Evolutionary conservation across 2,329 filamentous ascomycete species (phyloP), one percentile per base, ranked within the genome.

Genomic region (Aspergillus sp.): DNA sequence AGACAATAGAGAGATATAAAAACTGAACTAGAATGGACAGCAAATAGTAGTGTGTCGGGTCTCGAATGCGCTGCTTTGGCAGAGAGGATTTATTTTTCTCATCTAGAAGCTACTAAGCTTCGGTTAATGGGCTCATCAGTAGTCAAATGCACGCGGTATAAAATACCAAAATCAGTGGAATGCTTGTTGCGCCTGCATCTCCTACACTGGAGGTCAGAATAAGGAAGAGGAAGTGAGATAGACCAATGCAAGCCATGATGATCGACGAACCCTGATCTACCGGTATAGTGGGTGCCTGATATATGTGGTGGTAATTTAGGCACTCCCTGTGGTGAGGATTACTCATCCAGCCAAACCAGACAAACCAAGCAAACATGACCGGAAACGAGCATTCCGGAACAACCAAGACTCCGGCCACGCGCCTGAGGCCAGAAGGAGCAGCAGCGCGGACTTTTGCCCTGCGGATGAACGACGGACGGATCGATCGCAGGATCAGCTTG

Each of bases 361-460:
- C 60, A 64, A 60, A 60, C 43, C n/a, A 17, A 15, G 21, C 60
- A 64, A 64, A 64, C 63, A 51, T 25, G 15, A 5, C 45, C 25
- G 8, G 30, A 28, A 53, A 41, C 48, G 55, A 5, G 51, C 45
- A 41, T 23, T 9, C n/a, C 57, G 61, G 63, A 52, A 32, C 32
- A 30, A 63, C 13, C 10, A 28, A 63, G 64, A 66, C 53, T 67
- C 66, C 66, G 66, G 8, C 23, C 23, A 66, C 63, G 61, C 63
- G 65, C 65, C 66, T 68, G 57, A 68, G 66, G 65, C 66, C 62
- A 47, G 51, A 30, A 56, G 61, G 36, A 57, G 23, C 23, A 28
- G 62, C 59, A 61, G 63, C 61, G 63, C 62, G 65, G 64, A 65
- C 65, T 66, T 67, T 68, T 68, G 64, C 62, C 32, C 59, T 65